A percentile compares a stretch with the other conserved stretches of the same genome.
Conservation (phyloP, 1,284 basidiomycete species). For the Fomes fomentarius region DNA sequence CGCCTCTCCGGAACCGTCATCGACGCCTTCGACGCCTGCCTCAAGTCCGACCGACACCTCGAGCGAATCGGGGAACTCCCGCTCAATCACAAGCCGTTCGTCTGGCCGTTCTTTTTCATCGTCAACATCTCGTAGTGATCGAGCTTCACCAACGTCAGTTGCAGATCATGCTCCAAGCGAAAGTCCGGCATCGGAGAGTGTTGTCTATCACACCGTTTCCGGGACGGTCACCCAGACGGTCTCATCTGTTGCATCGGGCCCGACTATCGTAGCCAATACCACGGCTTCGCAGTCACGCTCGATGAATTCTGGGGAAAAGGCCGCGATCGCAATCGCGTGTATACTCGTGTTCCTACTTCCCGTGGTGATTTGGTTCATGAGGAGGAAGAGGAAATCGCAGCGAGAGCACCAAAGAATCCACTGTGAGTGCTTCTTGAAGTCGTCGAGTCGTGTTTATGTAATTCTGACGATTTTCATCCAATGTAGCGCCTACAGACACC, state of each 20-base stretch:
- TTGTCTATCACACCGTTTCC: neutral
- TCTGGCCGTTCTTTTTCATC: no score
- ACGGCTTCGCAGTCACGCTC: neutral
- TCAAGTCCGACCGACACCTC: neutral
- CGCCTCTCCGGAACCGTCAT: neutral
- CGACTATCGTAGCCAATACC: neutral
- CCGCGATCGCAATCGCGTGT: conserved; percentile 7
- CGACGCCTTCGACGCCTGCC: neutral
- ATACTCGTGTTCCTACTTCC: neutral
- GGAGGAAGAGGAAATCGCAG: neutral
- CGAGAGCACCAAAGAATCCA: neutral
- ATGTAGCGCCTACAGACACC: neutral
- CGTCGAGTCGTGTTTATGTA: neutral
- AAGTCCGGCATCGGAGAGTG: neutral
- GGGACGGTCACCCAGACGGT: neutral
- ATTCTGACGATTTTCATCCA: neutral
- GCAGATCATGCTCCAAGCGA: neutral
- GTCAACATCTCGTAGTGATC: no score
- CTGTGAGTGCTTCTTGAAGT: neutral
- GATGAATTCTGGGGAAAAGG: conserved; percentile 8
- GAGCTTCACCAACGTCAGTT: no score
- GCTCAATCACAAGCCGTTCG: no score
- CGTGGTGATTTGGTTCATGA: neutral
- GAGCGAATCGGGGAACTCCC: neutral
- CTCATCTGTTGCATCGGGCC: neutral